These are phyloP conservation scores for Paracamarosporium sp. DNA, from an alignment of 2,329 filamentous ascomycete genomes.

Conservation along the genomic window DNA sequence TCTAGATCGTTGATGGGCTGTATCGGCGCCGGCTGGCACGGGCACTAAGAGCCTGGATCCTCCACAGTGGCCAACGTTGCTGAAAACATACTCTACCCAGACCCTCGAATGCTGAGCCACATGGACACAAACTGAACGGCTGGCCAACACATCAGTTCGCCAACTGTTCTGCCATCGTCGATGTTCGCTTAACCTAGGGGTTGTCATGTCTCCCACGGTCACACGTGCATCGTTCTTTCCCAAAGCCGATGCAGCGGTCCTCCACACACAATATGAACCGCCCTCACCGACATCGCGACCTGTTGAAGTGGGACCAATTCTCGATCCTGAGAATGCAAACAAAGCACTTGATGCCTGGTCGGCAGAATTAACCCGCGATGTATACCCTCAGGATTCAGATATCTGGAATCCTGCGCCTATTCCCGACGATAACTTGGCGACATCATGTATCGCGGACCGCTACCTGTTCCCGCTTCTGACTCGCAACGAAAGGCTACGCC, in stretches of 20 bases:
- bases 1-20: neutral
- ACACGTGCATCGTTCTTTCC: conserved; percentile 21
- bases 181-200: neutral
- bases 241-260: conserved; percentile 32
- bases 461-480: conserved; percentile 47
- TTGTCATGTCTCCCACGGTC: neutral
- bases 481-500: conserved; percentile 45
- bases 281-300: conserved; percentile 26
- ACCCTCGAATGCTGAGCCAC: neutral
- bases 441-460: conserved; percentile 21
- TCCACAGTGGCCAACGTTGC: neutral
- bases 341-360: conserved; percentile 27
- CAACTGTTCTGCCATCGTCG: neutral
- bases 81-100: neutral
- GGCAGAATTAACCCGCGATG: conserved; percentile 16
- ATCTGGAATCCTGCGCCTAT: conserved; percentile 23
- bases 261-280: conserved; percentile 25
- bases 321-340: conserved; percentile 28
- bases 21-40: neutral
- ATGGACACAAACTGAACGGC: neutral
- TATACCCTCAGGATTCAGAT: conserved; percentile 26
- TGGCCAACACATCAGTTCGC: neutral
- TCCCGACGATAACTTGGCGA: conserved; percentile 19
- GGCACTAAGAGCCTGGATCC: neutral
- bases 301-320: conserved; percentile 26